These are phyloP conservation scores for Pyrenophora seminiperda DNA, from an alignment of 2,329 filamentous ascomycete genomes.

Conservation along the genomic window DNA sequence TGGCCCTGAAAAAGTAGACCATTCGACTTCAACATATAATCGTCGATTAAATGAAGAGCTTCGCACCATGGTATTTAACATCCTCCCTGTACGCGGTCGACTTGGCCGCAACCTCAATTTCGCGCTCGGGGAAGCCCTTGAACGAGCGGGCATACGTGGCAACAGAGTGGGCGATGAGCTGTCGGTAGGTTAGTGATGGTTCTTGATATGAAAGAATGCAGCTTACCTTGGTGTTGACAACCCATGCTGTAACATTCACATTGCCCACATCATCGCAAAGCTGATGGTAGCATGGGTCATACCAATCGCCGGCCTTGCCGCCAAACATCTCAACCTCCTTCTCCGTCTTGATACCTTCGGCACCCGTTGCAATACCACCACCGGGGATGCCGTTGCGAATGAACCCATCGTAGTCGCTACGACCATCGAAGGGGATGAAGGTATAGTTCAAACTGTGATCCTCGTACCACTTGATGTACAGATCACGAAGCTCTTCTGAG, in stretches of 20 bases:
- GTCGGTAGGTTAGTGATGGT: constrained; percentile 5
- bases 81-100: constrained; percentile 27
- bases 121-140: constrained; percentile 44
- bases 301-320: constrained; percentile 47
- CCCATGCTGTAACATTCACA: constrained; percentile 46
- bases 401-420: constrained; percentile 51
- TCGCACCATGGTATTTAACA: constrained; percentile 43
- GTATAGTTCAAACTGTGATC: constrained; percentile 46
- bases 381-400: constrained; percentile 49
- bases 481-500: constrained; percentile 44
- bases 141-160: constrained; percentile 45
- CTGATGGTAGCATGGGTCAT: constrained; percentile 50
- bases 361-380: constrained; percentile 50
- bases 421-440: constrained; percentile 49
- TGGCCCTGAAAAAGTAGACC: background rate
- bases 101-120: constrained; percentile 16
- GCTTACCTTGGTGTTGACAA: constrained; percentile 47
- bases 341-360: constrained; percentile 50
- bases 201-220: background rate
- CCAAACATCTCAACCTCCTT: constrained; percentile 46
- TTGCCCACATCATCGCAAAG: constrained; percentile 49
- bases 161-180: constrained; percentile 48
- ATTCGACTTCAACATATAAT: background rate
- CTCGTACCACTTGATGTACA: constrained; percentile 49
- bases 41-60: constrained; percentile 35